Base-by-base conservation (phyloP, 129 eudicot genomes). In the Artemisia tridentata region DNA sequence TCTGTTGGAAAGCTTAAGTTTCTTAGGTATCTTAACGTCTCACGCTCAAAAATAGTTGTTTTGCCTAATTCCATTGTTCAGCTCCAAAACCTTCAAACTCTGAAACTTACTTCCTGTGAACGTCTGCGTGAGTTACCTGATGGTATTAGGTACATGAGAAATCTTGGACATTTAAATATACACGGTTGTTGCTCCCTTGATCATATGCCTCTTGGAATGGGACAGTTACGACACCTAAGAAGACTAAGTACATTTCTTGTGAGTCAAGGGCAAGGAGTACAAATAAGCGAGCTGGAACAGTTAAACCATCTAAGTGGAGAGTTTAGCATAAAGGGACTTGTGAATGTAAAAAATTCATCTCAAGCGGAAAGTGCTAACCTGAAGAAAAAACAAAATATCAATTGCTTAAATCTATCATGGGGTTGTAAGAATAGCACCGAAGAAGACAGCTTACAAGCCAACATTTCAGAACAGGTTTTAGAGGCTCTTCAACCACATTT, bases 141-240 rank as follows among this genome's bases (percentile, higher is more conserved):
- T 61, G 81, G 81, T 29, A 77, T 51, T 10, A 63, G 81, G 46
- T 77, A 63, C 81, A 23, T 77, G 76, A 77, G 81, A 52, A 77
- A 70, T 77, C 72, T 77, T 62, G 47, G 81, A 19, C 59, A 77
- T 54, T 70, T 77, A 50, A 77, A 77, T 25, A 77, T 71, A 63
- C 76, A 77, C 4, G 76, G 81, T 50, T 77, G 81, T 77, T 77
- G 72, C 12, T 70, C 81, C 52, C 81, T 77, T 63, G 76, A 77
- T 45, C 81, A 63, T 31, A 77, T 77, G 77, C 81, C 81, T 38
- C 67, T 17, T 70, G 81, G 81, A 4, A 77, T 77, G 81, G 81
- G 81, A 25, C 76, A 77, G 76, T 77, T 77, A 63, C 72, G 81
- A 51, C 81, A 77, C 67, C 72, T 77, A 53, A 66, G 77, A 65